A percentile compares a stretch with the other conserved stretches of the same genome.
These are phyloP conservation scores for Aquanectria penicillioides DNA, from an alignment of 2,329 filamentous ascomycete genomes.

Conservation along the genomic window DNA sequence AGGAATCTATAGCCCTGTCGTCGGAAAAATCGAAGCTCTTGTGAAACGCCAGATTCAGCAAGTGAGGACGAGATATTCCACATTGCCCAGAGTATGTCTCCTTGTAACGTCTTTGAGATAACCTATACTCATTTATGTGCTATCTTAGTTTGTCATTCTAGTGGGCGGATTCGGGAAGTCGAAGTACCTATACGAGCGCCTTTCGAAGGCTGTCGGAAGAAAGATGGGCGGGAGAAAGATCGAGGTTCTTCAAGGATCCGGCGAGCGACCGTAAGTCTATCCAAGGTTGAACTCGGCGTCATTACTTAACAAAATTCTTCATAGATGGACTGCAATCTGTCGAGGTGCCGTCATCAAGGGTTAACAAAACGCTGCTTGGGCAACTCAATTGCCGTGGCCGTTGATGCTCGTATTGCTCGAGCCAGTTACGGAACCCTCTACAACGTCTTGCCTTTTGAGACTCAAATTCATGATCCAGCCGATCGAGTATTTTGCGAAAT, in stretches of 20 bases:
- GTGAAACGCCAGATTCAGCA: slow-evolving; percentile 42
- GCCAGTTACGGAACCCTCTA: slow-evolving; percentile 41
- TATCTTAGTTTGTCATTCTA: slow-evolving; percentile 48
- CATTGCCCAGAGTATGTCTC: slow-evolving; percentile 43
- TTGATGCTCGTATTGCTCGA: slow-evolving; percentile 43
- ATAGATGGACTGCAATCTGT: slow-evolving; percentile 49
- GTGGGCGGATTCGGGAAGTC: slow-evolving; percentile 53
- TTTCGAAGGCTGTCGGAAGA: too few relatives aligned
- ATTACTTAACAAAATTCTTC: neutral
- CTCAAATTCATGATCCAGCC: slow-evolving; percentile 11
- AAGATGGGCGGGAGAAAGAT: neutral
- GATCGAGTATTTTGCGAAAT: slow-evolving; percentile 35
- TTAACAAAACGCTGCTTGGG: slow-evolving; percentile 24
- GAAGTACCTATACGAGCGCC: slow-evolving; percentile 39
- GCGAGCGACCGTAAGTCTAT: slow-evolving; percentile 46
- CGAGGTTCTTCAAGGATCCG: slow-evolving; percentile 46
- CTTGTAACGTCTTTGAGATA: neutral
- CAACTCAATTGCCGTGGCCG: slow-evolving; percentile 20
- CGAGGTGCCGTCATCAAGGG: slow-evolving; percentile 46
- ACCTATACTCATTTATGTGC: neutral
- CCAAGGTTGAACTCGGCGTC: neutral
- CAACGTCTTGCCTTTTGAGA: slow-evolving; percentile 27
- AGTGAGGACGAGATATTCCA: slow-evolving; percentile 31
- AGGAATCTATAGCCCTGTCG: slow-evolving; percentile 39
- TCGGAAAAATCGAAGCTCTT: slow-evolving; percentile 34